Evolutionary conservation across 2,329 filamentous ascomycete genomes (phyloP), one percentile per base, ranked within the genome.

Genomic region (Neofusicoccum parvum): DNA sequence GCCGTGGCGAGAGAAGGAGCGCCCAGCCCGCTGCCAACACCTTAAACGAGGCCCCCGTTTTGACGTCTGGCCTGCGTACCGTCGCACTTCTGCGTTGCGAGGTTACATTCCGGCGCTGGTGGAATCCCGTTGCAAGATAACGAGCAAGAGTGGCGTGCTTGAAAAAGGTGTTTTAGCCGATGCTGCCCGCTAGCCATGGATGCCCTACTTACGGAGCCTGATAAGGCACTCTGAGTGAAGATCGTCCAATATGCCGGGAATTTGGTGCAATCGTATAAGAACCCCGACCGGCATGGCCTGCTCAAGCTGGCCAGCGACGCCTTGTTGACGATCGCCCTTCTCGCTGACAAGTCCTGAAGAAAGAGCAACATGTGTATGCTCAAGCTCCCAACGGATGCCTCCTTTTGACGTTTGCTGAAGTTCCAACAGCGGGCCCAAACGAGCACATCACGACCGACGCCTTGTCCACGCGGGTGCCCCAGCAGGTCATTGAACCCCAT

Each of bases 131-230:
- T 48, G 56, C 56, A 48, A 60, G 56, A 60, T 60, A 60, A 60
- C n/a, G 56, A 36, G 20, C 43, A 60, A 60, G 56, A 60, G 56
- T 60, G 56, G 56, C 56, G 56, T 60, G 56, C 56, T 60, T 48
- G 56, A 15, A 48, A 34, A 37, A 34, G 43, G 14, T 12, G 23
- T 14, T 36, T 37, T 37, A 48, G n/a, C 56, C 56, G 23, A 23
- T 3, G 41, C 56, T 17, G 43, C 10, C 14, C 11, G 11, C 56
- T 32, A 60, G n/a, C 56, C 43, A 49, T 48, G 27, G 43, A n/a
- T 36, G 43, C 32, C 17, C 27, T 48, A 48, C 41, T 36, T 10
- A 12, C 43, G 17, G 9, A 11, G 17, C 43, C 17, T 15, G 32
- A 37, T 39, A 20, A 36, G 56, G 56, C 32, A 12, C 11, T 39